Evolutionary conservation across 331 rosid genomes (phyloP).

Genomic region (Quercus phellos): DNA sequence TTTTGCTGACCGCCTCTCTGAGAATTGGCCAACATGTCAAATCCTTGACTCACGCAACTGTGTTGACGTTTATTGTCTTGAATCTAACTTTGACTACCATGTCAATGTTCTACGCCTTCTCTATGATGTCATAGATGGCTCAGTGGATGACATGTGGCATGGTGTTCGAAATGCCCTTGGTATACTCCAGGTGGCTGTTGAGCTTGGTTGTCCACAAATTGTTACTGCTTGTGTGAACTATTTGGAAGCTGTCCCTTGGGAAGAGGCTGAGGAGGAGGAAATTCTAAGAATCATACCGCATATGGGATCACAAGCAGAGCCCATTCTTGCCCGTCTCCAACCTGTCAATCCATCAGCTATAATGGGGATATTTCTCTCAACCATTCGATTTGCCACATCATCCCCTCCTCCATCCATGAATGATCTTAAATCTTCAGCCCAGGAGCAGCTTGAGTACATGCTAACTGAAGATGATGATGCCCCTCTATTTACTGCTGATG

Average conservation of each 20-base stretch:
- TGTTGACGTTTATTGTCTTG: constrained; percentile 73
- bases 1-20: constrained; percentile 82
- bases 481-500: constrained; percentile 65
- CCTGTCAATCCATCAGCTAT: constrained; percentile 63
- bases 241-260: constrained; percentile 93
- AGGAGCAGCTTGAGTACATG: constrained; percentile 95
- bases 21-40: constrained; percentile 93
- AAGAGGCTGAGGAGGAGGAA: constrained; percentile 93
- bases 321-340: constrained; percentile 85
- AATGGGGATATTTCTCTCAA: constrained; percentile 55
- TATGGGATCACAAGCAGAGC: constrained; percentile 65
- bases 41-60: constrained; percentile 82
- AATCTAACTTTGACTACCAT: constrained; percentile 67
- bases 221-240: constrained; percentile 66
- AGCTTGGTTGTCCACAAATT: constrained; percentile 69
- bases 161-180: constrained; percentile 87
- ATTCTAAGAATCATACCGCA: constrained; percentile 67
- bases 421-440: constrained; percentile 83
- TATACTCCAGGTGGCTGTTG: constrained; percentile 68
- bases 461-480: constrained; percentile 85
- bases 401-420: constrained; percentile 52
- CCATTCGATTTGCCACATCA: constrained; percentile 72
- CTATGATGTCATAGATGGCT: constrained; percentile 46
- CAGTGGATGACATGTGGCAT: constrained; percentile 64
- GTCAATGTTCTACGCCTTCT: constrained; percentile 69